These are phyloP conservation scores for Tetratostichococcus sp. DNA, from an alignment of 139 green algal genomes.

Conservation along the genomic window DNA sequence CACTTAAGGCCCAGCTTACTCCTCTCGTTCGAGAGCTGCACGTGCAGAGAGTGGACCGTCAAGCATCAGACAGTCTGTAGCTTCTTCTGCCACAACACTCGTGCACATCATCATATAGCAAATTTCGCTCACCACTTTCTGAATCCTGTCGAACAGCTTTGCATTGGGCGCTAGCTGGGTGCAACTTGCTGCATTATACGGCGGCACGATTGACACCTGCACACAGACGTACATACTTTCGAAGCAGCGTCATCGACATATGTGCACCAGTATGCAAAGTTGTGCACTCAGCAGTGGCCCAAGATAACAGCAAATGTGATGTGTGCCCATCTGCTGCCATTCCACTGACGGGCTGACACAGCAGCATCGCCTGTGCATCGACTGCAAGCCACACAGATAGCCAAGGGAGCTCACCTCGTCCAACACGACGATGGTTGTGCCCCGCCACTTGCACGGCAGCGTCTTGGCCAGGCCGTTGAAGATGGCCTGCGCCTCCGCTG, in stretches of 20 bases:
- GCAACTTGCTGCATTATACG: not conserved
- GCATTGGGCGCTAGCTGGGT: not conserved
- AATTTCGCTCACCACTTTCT: not conserved
- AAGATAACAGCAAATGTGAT: too few relatives aligned
- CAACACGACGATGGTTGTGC: conserved; percentile 43
- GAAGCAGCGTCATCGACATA: too few relatives aligned
- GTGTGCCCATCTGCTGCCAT: too few relatives aligned
- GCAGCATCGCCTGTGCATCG: too few relatives aligned
- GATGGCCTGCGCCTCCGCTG: conserved; percentile 35
- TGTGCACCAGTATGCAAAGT: too few relatives aligned
- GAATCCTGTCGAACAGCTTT: not conserved
- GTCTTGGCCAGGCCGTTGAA: conserved; percentile 53
- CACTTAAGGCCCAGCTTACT: not conserved
- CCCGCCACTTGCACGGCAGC: conserved; percentile 40
- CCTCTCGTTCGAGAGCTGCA: not conserved
- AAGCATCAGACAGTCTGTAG: too few relatives aligned
- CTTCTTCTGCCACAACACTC: not conserved
- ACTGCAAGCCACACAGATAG: too few relatives aligned
- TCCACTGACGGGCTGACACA: too few relatives aligned
- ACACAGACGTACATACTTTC: too few relatives aligned
- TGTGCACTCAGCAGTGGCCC: too few relatives aligned
- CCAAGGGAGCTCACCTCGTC: conserved; percentile 34
- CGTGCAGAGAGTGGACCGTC: too few relatives aligned
- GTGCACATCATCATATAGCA: too few relatives aligned
- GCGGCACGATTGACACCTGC: not conserved